Evolutionary conservation across 257 asterid genomes (phyloP), one percentile per base, ranked within the genome.

Genomic region (Voacanga thouarsii): DNA sequence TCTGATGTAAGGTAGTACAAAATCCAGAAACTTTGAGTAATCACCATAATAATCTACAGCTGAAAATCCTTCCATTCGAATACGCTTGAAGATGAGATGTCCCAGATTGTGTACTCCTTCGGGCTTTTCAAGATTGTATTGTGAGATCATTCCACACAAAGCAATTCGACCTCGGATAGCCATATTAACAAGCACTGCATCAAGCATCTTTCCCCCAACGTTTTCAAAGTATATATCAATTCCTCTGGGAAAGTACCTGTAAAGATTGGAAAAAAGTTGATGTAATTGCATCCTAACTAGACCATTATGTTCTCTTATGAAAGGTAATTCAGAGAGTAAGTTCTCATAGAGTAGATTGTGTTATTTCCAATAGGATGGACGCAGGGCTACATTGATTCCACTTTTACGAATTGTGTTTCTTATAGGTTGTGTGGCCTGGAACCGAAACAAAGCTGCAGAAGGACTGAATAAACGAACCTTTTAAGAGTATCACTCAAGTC

Each of bases 91-190:
- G 16, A 84, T 12, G 16, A 86, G 70, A 43, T 11, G 6, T 24
- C 37, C 47, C 76, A 89, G 65, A 77, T 83, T 86, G 64, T 85
- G 84, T 23, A 86, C 80, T 11, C 86, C 84, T 49, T 89, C 87
- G 0, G 86, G 85, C 60, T 80, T 60, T 30, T 77, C 87, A 14
- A 82, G 86, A 53, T 83, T 82, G 75, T 89, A 87, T 19, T 89
- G 94, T 15, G 91, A 89, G 78, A 89, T 86, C 90, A 89, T 84
- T 68, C 89, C 93, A 71, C 91, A 85, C 16, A 70, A 90, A 0
- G 85, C 88, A 33, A 88, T 81, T 57, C 92, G 83, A 7, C 90
- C 90, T n/a, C 72, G 80, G 50, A 59, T 0, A 24, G 59, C 81
- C 89, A 89, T 87, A 82, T 89, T 89, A 59, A 67, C 64, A 5